Evolutionary conservation across 768 basidiomycete species (phyloP), one percentile per base, ranked within the genome.

Genomic region (Coprinellus micaceus): DNA sequence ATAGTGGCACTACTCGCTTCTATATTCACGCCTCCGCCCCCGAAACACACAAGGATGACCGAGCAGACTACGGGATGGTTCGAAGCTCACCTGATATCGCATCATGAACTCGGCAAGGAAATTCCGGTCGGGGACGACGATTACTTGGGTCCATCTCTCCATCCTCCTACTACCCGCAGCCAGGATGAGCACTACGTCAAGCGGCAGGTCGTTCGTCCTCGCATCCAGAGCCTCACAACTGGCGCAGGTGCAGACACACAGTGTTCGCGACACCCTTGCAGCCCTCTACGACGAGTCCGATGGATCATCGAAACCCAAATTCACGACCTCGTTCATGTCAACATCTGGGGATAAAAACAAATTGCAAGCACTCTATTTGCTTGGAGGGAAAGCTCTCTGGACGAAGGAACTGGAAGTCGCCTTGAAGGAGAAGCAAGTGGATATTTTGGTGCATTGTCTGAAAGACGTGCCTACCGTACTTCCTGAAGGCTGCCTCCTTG

Each of bases 401-500:
- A 99, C 97, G 37, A 91, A 93, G 63, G 96, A 98, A 63, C 84
- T 99, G 53, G 97, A 99, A 67, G 88, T 90, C 19, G 86, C 85
- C 41, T 74, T 99, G 58, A 78, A 83, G 54, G 78, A 85, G 44
- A 73, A 79, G 28, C 74, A 78, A 12, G 88, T 95, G 47, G 97
- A 99, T 68, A 85, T 98, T 79, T 83, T 99, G 63, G 86, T 98
- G 19, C 96, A 99, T 72, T 85, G 82, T 37, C 76, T 92, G 63
- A 99, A 99, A 70, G 97, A 98, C 68, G 84, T 98, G 26, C 96
- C 96, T 3, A 98, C 96, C 1, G 77, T 77, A 4, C 76, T 99
- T 26, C 92, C 93, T 0, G 82, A 82, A 0, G 91, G 91, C 3
- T 98, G 91, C 70, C 79, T 85, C 64, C 79, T 99, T 47, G 92